Conservation (phyloP, 2,329 filamentous ascomycete species). For the Tympanopsis confertula region DNA sequence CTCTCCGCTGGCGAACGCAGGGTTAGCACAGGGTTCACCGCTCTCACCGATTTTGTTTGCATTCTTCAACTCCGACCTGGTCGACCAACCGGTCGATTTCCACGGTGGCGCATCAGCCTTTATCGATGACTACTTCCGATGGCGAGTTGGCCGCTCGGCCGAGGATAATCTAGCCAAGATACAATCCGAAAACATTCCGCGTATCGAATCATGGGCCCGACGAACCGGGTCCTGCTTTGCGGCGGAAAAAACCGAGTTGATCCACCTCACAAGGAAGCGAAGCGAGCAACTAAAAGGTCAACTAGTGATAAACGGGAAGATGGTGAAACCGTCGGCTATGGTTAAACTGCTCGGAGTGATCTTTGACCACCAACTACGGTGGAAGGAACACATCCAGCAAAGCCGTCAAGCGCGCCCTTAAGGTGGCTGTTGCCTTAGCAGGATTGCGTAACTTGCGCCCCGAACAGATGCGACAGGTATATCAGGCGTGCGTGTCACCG, state of each 20-base stretch:
- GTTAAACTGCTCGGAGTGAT: slow-evolving; percentile 13
- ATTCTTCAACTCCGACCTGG: not conserved
- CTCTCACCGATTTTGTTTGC: not conserved
- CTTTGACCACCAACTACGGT: slow-evolving; percentile 11
- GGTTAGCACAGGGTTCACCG: not conserved
- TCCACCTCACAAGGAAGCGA: slow-evolving; percentile 13
- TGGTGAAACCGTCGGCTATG: slow-evolving; percentile 6
- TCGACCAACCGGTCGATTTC: not conserved
- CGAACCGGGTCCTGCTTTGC: slow-evolving; percentile 13
- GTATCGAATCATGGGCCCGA: slow-evolving; percentile 12
- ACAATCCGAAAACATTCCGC: slow-evolving; percentile 11
- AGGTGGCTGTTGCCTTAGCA: not conserved
- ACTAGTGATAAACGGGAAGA: slow-evolving; percentile 7
- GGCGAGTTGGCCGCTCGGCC: slow-evolving; percentile 7
- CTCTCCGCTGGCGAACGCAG: not conserved
- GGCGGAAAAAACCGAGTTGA: slow-evolving; percentile 15
- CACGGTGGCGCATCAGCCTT: not conserved
- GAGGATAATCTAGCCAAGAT: slow-evolving; percentile 11
- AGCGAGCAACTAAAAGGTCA: slow-evolving; percentile 6
- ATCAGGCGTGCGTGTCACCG: not conserved
- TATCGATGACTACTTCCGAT: slow-evolving; percentile 3
- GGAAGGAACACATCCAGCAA: slow-evolving; percentile 10
- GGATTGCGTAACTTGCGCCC: not conserved
- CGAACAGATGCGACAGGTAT: not conserved
- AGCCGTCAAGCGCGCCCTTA: too few relatives aligned